Percentiles rank a stretch among this genome's conserved stretches.
Evolutionary conservation across 345 rosid species (phyloP).

Genomic region (Ceriops zippeliana): DNA sequence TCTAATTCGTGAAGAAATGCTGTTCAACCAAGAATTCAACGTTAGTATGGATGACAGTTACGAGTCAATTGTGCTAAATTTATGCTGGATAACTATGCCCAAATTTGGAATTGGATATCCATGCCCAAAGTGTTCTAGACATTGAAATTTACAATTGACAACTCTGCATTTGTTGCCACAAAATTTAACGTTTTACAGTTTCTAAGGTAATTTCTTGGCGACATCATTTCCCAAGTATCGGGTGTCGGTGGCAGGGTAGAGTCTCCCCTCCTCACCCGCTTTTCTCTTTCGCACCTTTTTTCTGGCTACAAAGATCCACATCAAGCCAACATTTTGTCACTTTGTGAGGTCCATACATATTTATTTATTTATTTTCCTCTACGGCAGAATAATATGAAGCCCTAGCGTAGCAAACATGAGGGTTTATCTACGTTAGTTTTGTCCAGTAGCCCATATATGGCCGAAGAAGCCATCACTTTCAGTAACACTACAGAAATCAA

Average conservation of each 20-base stretch:
- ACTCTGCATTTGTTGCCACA: too few relatives aligned
- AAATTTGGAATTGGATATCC: too few relatives aligned
- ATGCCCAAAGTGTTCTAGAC: too few relatives aligned
- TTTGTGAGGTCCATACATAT: slow-evolving; percentile 16
- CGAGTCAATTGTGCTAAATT: too few relatives aligned
- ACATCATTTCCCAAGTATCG: neutral
- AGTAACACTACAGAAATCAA: neutral
- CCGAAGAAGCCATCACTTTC: neutral
- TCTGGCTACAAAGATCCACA: slow-evolving; percentile 10
- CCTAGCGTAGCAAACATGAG: neutral
- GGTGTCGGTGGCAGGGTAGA: slow-evolving; percentile 32
- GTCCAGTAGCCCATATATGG: slow-evolving; percentile 10
- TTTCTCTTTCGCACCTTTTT: neutral
- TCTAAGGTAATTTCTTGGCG: neutral
- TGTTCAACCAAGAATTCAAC: too few relatives aligned
- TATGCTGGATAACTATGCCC: too few relatives aligned
- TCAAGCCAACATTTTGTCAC: slow-evolving; percentile 20
- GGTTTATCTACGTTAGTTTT: slow-evolving; percentile 6
- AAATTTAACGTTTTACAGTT: too few relatives aligned
- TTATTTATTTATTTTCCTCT: neutral
- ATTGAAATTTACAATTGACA: too few relatives aligned
- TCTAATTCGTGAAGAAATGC: neutral
- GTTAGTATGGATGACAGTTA: neutral
- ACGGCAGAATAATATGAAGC: slow-evolving; percentile 23
- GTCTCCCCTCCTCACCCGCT: neutral